Percentiles rank a stretch among this genome's conserved stretches.
Conservation (phyloP, 2,329 filamentous ascomycete genomes). For the Rhinocladiella similis region DNA sequence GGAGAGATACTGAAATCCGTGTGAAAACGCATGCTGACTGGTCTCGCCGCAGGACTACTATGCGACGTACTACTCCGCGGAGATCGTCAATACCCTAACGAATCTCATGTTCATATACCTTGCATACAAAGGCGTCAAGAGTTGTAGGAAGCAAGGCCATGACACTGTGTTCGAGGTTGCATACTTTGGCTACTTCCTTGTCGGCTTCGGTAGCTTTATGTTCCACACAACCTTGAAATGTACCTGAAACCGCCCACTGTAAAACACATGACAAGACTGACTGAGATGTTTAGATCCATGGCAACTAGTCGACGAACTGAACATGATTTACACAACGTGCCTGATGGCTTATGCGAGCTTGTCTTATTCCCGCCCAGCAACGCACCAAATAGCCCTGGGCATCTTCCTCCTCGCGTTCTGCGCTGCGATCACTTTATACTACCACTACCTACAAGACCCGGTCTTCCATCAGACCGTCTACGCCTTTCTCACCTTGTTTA, state of each 20-base stretch:
- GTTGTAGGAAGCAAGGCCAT: conserved; percentile 71
- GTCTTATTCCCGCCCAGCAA: conserved; percentile 61
- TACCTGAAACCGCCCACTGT: conserved; percentile 32
- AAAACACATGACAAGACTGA: background rate
- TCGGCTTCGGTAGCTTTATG: conserved; percentile 62
- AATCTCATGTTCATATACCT: conserved; percentile 81
- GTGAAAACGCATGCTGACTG: background rate
- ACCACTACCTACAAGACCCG: conserved; percentile 79
- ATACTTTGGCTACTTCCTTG: conserved; percentile 62
- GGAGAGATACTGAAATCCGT: conserved; percentile 11
- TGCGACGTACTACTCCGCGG: conserved; percentile 72
- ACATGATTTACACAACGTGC: conserved; percentile 72
- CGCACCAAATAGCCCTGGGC: conserved; percentile 56
- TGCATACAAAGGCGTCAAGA: conserved; percentile 71
- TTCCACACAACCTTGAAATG: conserved; percentile 67
- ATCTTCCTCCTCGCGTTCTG: conserved; percentile 56
- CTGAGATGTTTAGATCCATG: conserved; percentile 57
- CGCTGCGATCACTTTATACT: conserved; percentile 74
- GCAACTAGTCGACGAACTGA: conserved; percentile 70
- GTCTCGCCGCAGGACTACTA: conserved; percentile 63
- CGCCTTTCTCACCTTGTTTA: conserved; percentile 67
- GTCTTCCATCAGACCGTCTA: conserved; percentile 81
- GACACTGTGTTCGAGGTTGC: conserved; percentile 72
- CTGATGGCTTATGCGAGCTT: conserved; percentile 74
- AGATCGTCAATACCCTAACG: conserved; percentile 78